Evolutionary conservation across 2,329 filamentous ascomycete genomes (phyloP), one percentile per base, ranked within the genome.

Genomic region (Pseudopyricularia javanii): DNA sequence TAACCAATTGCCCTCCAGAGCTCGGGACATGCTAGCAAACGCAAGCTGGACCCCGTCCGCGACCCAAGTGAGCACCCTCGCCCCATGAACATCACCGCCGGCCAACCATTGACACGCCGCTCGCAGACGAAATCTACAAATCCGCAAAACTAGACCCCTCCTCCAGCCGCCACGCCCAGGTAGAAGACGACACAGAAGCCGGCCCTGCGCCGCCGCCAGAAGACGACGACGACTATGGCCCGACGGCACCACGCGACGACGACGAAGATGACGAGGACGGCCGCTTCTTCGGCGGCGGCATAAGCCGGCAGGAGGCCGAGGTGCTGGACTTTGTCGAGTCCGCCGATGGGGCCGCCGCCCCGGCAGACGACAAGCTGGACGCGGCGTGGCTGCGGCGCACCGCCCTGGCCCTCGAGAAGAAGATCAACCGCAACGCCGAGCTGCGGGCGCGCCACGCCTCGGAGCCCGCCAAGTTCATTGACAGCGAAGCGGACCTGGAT

Each of bases 251-350:
- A 1, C 77, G 78, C 11, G 71, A 71, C 8, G 76, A 80, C 49
- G 65, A 64, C 11, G 66, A 61, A 53, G 87, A 91, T 59, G 91
- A 95, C 60, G 89, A 95, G 52, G 93, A 95, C 58, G 93, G 91
- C 1, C 84, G 93, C 11, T 98, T 98, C 73, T 98, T 96, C 61
- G 93, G 91, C 45, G 88, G 90, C 52, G 93, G 93, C 33, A 85
- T 98, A 60, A 88, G 85, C 26, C 78, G 83, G 54, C 78, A 88
- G 59, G 89, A 94, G 58, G 84, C 83, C 2, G 80, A 90, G 60
- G 88, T 93, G 20, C 77, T 98, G 62, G 87, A 97, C 68, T 97
- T 86, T 63, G 81, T 98, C 56, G 89, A 96, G 7, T 54, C 53
- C 56, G 74, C 79, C 54, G 75, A 80, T 58, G 82, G 55, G 50